Evolutionary conservation across 495 filamentous ascomycete genomes (phyloP), one percentile per base, ranked within the genome.

Genomic region (Talaromyces ruber): DNA sequence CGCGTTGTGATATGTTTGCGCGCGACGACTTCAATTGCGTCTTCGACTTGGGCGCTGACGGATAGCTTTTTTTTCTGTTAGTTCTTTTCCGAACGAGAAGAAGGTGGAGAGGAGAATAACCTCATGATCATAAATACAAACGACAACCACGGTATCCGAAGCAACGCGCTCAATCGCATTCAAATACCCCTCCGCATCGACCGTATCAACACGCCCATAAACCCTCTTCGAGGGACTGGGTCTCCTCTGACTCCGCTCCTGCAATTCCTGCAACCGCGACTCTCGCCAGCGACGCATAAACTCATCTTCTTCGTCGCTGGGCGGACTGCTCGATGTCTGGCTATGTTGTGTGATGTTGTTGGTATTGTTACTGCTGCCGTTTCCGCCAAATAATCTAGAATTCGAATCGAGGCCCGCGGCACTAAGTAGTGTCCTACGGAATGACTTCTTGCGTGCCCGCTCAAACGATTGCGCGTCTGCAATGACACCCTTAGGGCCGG

Each of bases 401-500:
- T 58, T 14, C 29, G 57, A 54, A 54, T 76, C 69, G 29, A 72
- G 59, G 53, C 71, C 65, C 29, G 76, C 70, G 50, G 67, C 70
- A 62, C 67, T 68, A 50, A 78, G 73, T 28, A 83, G 68, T 18
- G 81, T 82, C 51, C 70, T 68, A 30, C 81, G 80, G 70, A 82
- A 81, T 55, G 83, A 88, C 64, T 76, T 80, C 65, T 87, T 88
- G 58, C 85, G 85, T 11, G 93, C 91, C 59, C 86, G 84, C 74
- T 97, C 92, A 69, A 93, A 98, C 59, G 90, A 87, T 64, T 90
- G 84, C 25, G 94, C 94, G 70, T 98, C 94, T 65, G 95, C 92
- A 64, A 98, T 97, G 72, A 98, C 94, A 65, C 94, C 94, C 77
- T 98, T 98, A 60, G 97, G 95, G 26, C 94, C 94, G n/a, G 95